Conservation (phyloP, 306 rosid genomes). For the Cucurbita ficifolia region DNA sequence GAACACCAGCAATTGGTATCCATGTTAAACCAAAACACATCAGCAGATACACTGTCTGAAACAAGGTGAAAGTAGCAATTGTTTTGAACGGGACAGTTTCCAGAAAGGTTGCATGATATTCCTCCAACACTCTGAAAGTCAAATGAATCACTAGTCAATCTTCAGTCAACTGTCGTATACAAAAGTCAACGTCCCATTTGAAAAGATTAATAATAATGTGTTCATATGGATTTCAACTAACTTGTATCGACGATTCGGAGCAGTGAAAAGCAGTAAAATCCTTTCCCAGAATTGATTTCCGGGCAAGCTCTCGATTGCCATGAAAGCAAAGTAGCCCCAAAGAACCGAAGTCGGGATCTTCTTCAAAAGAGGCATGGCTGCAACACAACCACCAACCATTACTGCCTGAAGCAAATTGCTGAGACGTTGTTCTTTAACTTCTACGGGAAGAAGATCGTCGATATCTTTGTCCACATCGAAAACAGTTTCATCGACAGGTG, state of each 20-base stretch:
- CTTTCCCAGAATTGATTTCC: conserved; percentile 99
- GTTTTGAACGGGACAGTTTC: conserved; percentile 87
- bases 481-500: conserved; percentile 73
- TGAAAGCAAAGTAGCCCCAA: conserved; percentile 97
- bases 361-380: conserved; percentile 89
- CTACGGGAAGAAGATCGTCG: conserved; percentile 83
- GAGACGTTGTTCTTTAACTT: conserved; percentile 91
- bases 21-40: conserved; percentile 84
- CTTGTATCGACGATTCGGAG: conserved; percentile 96
- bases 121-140: conserved; percentile 56
- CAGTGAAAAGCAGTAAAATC: conserved; percentile 74
- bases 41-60: conserved; percentile 80
- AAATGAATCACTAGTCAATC: background rate
- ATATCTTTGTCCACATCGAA: conserved; percentile 78
- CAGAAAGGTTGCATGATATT: conserved; percentile 60
- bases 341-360: conserved; percentile 89
- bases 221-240: conserved; percentile 11
- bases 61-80: conserved; percentile 58
- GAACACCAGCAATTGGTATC: conserved; percentile 94
- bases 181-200: background rate
- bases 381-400: conserved; percentile 72
- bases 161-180: background rate
- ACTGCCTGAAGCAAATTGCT: conserved; percentile 81
- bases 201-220: background rate
- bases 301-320: conserved; percentile 97